These are phyloP conservation scores for Fistulinella cinereoalba DNA, from an alignment of 1,284 basidiomycete genomes.

Conservation along the genomic window DNA sequence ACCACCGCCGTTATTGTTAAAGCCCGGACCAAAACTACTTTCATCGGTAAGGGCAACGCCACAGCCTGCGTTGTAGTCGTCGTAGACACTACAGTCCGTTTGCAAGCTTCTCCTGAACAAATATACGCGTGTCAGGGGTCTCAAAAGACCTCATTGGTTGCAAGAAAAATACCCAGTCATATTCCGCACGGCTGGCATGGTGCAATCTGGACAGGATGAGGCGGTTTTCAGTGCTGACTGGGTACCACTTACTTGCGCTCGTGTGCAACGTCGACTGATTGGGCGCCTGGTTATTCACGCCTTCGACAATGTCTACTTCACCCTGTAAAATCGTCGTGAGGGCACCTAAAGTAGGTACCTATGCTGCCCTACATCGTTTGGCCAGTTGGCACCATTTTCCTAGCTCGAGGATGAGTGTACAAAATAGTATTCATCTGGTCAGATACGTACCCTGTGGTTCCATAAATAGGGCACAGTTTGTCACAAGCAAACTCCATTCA, in stretches of 20 bases:
- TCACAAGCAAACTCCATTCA: not conserved
- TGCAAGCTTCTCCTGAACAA: not conserved
- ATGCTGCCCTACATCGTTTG: too few relatives aligned
- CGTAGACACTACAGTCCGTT: not conserved
- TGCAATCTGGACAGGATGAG: constrained; percentile 43
- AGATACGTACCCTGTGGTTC: not conserved
- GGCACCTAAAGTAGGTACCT: too few relatives aligned
- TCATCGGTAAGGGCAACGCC: constrained; percentile 47
- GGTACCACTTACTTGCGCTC: constrained; percentile 19
- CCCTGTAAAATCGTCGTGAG: too few relatives aligned
- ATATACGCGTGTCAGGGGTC: too few relatives aligned
- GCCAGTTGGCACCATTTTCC: too few relatives aligned
- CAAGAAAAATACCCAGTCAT: too few relatives aligned
- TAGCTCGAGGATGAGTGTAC: too few relatives aligned
- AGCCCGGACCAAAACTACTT: constrained; percentile 54
- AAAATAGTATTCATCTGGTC: too few relatives aligned
- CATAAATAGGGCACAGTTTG: not conserved
- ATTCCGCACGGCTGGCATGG: constrained; percentile 43
- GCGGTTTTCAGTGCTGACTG: not conserved
- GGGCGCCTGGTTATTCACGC: constrained; percentile 54
- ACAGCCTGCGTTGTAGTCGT: constrained; percentile 35
- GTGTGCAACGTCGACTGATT: constrained; percentile 67
- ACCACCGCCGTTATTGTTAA: constrained; percentile 61
- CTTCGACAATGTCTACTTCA: constrained; percentile 68
- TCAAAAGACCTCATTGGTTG: too few relatives aligned